These are phyloP conservation scores for Pterocarpus macrocarpus DNA, from an alignment of 306 rosid species.

Conservation along the genomic window DNA sequence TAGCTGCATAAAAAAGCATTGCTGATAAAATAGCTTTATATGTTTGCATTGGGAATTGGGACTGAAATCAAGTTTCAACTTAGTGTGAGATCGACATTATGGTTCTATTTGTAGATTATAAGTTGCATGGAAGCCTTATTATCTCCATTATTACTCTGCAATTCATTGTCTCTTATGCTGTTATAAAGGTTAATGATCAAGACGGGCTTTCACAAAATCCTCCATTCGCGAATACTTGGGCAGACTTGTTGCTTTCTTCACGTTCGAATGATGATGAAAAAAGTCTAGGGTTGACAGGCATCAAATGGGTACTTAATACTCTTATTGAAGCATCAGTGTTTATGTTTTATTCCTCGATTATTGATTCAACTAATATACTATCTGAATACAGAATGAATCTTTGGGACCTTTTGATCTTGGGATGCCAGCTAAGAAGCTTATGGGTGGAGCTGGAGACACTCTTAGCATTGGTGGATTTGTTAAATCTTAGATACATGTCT, in stretches of 20 bases:
- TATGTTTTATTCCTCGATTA: constrained; percentile 11
- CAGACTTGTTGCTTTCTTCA: constrained; percentile 56
- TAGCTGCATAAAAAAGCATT: constrained; percentile 27
- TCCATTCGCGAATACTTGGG: constrained; percentile 54
- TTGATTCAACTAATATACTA: constrained; percentile 37
- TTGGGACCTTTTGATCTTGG: constrained; percentile 92
- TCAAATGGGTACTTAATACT: constrained; percentile 76
- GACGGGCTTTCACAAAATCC: constrained; percentile 53
- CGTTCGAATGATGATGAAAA: constrained; percentile 64
- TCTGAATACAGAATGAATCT: constrained; percentile 68
- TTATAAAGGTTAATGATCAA: constrained; percentile 59
- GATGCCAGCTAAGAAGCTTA: constrained; percentile 61
- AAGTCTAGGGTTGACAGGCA: constrained; percentile 87
- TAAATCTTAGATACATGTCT: constrained; percentile 50
- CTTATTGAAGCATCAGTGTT: constrained; percentile 5
- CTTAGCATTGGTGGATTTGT: constrained; percentile 59
- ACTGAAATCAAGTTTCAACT: constrained; percentile 23
- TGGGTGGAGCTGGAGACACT: constrained; percentile 60
- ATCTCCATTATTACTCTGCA: constrained; percentile 6
- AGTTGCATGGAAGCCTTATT: constrained; percentile 33
- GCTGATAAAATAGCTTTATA: constrained; percentile 14
- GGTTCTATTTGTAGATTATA: constrained; percentile 32
- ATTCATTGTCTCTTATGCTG: constrained; percentile 33
- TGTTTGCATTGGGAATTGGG: constrained; percentile 14
- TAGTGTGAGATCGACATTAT: constrained; percentile 11